A percentile compares a stretch with the other conserved stretches of the same genome.
Conservation (phyloP, 768 basidiomycete species). For the Phallus indusiatus region DNA sequence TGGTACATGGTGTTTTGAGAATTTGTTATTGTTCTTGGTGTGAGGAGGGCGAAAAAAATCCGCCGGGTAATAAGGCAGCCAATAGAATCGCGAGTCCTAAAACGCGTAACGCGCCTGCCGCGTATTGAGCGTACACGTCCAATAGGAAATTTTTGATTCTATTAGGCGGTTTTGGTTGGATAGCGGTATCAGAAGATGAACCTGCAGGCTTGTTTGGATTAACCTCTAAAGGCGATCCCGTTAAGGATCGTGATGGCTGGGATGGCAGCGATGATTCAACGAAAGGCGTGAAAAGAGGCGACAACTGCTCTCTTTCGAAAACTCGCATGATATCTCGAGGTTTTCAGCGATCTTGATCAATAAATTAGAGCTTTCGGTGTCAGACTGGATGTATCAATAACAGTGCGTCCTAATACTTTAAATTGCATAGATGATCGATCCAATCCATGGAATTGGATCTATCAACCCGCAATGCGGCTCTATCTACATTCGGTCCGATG, state of each 20-base stretch:
- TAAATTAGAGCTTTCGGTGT: no score
- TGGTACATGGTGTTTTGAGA: no score
- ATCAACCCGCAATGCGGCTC: no score
- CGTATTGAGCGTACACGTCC: background rate
- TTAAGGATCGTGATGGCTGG: background rate
- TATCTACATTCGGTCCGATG: no score
- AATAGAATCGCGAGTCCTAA: conserved; percentile 2
- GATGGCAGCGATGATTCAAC: background rate
- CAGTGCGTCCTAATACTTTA: no score
- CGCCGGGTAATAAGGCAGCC: background rate
- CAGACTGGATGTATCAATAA: no score
- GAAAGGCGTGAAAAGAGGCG: background rate
- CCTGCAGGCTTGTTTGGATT: background rate
- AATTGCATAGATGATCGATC: no score
- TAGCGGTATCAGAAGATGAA: background rate
- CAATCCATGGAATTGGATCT: no score
- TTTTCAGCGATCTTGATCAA: no score
- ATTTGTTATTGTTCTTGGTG: background rate
- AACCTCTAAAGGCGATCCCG: background rate
- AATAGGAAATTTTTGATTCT: background rate
- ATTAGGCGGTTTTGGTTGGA: background rate
- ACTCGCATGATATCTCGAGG: background rate
- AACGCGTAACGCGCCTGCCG: background rate
- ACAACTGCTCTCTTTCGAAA: background rate
- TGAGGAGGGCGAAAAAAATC: background rate